Conservation (phyloP, 495 filamentous ascomycete species). For the Neurospora cerealis region DNA sequence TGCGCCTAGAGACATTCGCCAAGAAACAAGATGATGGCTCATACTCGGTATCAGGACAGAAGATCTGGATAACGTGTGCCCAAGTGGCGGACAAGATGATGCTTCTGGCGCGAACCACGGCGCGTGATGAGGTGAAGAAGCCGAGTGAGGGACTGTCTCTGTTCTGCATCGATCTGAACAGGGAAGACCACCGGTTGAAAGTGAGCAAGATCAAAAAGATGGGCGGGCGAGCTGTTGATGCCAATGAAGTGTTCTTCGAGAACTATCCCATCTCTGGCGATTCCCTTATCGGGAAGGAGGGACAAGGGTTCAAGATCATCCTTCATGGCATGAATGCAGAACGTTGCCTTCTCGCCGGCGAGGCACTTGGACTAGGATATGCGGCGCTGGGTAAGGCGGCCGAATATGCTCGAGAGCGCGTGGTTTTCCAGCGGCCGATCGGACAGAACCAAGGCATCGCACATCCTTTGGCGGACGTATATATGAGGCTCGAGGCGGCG, state of each 20-base stretch:
- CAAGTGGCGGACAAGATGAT: conserved; percentile 73
- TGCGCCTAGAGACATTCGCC: conserved; percentile 54
- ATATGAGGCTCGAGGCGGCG: conserved; percentile 71
- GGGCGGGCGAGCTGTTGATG: conserved; percentile 70
- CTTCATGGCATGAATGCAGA: conserved; percentile 82
- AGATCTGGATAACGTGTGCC: conserved; percentile 77
- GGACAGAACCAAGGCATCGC: conserved; percentile 68
- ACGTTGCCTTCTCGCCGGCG: conserved; percentile 64
- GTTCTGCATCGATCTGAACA: conserved; percentile 67
- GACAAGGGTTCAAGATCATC: conserved; percentile 65
- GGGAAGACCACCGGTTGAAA: conserved; percentile 44
- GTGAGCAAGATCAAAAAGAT: conserved; percentile 70
- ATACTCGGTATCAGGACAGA: conserved; percentile 62
- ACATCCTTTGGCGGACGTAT: conserved; percentile 64
- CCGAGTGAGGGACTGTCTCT: conserved; percentile 60
- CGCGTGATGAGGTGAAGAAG: conserved; percentile 53
- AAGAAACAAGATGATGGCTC: conserved; percentile 36
- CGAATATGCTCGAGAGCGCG: conserved; percentile 55
- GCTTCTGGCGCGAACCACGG: conserved; percentile 62
- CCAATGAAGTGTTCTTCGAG: conserved; percentile 79
- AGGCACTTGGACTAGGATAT: conserved; percentile 70
- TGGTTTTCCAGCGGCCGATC: conserved; percentile 62
- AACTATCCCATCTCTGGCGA: conserved; percentile 53
- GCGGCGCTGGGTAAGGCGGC: conserved; percentile 56
- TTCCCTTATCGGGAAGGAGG: conserved; percentile 56